Percentiles rank a stretch among this genome's conserved stretches.
Conservation (phyloP, 495 filamentous ascomycete genomes). For the Ascodesmis nigricans region DNA sequence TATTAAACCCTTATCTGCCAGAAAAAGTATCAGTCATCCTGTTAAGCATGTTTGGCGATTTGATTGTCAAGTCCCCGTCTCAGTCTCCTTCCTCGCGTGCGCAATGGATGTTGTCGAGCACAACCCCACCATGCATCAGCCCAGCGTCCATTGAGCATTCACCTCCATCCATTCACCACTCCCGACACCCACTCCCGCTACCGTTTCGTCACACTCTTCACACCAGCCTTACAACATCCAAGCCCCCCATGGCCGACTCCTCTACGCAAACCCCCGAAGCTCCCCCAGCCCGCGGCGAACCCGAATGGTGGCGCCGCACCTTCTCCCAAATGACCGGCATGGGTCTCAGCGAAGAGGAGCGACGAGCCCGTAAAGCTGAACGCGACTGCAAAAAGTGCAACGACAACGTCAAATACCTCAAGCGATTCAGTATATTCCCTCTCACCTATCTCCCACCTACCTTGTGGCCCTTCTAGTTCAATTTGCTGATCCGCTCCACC, state of each 20-base stretch:
- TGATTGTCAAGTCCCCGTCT: too few relatives aligned
- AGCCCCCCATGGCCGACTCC: constrained; percentile 8
- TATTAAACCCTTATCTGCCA: too few relatives aligned
- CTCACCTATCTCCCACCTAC: neutral
- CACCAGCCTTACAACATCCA: constrained; percentile 6
- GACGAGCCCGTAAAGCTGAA: constrained; percentile 45
- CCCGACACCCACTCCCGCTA: constrained; percentile 9
- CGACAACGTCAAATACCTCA: constrained; percentile 50
- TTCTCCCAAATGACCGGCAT: constrained; percentile 52
- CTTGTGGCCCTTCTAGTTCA: neutral
- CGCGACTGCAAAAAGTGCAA: constrained; percentile 62
- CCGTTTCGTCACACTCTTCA: too few relatives aligned
- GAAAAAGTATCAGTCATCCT: too few relatives aligned
- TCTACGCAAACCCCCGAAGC: constrained; percentile 21
- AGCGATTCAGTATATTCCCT: constrained; percentile 42
- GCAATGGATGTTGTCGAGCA: too few relatives aligned
- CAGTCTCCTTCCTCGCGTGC: too few relatives aligned
- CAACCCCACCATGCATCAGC: too few relatives aligned
- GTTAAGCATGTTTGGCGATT: too few relatives aligned
- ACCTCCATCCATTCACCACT: constrained; percentile 4
- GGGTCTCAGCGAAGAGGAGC: constrained; percentile 41
- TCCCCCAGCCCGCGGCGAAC: constrained; percentile 26
- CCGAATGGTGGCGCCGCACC: constrained; percentile 44
- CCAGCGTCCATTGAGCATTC: too few relatives aligned
- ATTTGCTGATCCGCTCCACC: neutral